Evolutionary conservation across 306 rosid genomes (phyloP).

Genomic region (Lotus japonicus): DNA sequence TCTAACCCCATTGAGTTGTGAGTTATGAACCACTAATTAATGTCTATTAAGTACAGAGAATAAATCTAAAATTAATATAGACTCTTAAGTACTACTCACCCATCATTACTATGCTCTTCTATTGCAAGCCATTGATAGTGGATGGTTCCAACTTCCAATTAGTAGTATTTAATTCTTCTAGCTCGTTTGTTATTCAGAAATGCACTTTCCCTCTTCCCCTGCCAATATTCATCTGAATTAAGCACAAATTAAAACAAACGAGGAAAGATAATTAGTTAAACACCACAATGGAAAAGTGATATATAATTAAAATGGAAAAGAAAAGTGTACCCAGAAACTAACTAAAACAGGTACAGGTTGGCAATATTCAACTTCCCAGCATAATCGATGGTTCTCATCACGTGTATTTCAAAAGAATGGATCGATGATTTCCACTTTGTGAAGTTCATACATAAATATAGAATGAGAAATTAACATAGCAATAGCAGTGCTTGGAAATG

Average conservation of each 20-base stretch:
- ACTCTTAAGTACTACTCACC: constrained; percentile 19
- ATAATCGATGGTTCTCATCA: constrained; percentile 39
- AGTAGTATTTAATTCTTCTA: background rate
- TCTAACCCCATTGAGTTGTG: background rate
- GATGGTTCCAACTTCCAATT: constrained; percentile 15
- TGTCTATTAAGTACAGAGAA: constrained; percentile 19
- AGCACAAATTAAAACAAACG: background rate
- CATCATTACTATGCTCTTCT: constrained; percentile 23
- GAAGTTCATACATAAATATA: constrained; percentile 8
- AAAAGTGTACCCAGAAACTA: constrained; percentile 1
- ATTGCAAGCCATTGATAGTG: constrained; percentile 59
- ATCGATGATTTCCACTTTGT: background rate
- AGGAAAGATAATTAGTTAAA: background rate
- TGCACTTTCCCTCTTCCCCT: constrained; percentile 25
- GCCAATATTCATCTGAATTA: constrained; percentile 1
- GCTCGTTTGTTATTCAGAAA: background rate
- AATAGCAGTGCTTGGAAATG: too few species aligned
- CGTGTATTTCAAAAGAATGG: constrained; percentile 26
- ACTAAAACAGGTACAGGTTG: constrained; percentile 16
- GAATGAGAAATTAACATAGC: too few species aligned
- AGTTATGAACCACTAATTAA: background rate
- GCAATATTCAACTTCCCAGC: constrained; percentile 13
- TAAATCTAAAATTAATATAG: constrained; percentile 19
- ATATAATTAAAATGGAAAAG: background rate
- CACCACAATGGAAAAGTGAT: background rate